phyloP scores from a whole-genome alignment of 192 early-diverging fungal species.

The Umbelopsis sp. region DNA sequence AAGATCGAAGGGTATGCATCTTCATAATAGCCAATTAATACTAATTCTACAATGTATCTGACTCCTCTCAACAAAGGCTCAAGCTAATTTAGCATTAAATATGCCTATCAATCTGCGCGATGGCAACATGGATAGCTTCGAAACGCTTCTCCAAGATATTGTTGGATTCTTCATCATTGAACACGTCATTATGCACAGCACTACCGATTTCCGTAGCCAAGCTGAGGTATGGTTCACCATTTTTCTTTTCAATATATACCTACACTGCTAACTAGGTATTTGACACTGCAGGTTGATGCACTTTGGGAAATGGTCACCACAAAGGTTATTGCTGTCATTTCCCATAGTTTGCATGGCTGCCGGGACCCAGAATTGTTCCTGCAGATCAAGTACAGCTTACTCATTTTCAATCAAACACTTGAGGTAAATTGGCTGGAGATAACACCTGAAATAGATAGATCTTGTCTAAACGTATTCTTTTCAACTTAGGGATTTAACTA shows the following conservation, averaged over 20 bases:
- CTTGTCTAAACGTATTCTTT: not conserved
- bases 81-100: constrained; percentile 84
- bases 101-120: constrained; percentile 70
- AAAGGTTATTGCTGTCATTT: constrained; percentile 79
- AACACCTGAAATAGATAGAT: not conserved
- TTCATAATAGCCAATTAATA: not conserved
- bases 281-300: constrained; percentile 65
- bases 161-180: constrained; percentile 98
- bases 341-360: constrained; percentile 79
- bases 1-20: constrained; percentile 74
- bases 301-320: constrained; percentile 87
- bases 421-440: constrained; percentile 67
- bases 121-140: constrained; percentile 67
- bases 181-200: constrained; percentile 83
- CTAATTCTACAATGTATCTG: not conserved
- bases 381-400: constrained; percentile 74
- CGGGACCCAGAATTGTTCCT: constrained; percentile 79
- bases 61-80: constrained; percentile 53
- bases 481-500: constrained; percentile 69
- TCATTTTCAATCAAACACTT: constrained; percentile 90
- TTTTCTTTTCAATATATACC: not conserved
- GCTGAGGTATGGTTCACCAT: constrained; percentile 39
- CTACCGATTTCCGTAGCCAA: constrained; percentile 87
- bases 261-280: not conserved
- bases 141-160: constrained; percentile 82